Evolutionary conservation across 768 basidiomycete genomes (phyloP).

Genomic region (Phanerochaete sordida): DNA sequence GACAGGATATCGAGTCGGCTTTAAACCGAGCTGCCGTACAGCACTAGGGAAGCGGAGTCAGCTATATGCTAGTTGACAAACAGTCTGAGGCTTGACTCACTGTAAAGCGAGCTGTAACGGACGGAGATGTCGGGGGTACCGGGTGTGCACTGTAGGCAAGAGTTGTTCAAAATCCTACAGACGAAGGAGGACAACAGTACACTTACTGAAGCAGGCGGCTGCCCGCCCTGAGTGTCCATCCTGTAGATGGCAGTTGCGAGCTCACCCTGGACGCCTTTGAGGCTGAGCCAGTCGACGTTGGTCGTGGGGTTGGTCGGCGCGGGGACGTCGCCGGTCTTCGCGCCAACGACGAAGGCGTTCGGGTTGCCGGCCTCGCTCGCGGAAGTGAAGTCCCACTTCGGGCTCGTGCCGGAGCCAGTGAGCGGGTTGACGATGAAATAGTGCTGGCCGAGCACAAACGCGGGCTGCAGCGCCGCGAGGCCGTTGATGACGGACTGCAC

Average conservation of each 20-base stretch:
- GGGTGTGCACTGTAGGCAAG: slow-evolving; percentile 21
- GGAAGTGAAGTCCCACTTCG: slow-evolving; percentile 57
- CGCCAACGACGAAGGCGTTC: slow-evolving; percentile 45
- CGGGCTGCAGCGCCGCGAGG: slow-evolving; percentile 9
- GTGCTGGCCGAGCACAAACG: slow-evolving; percentile 43
- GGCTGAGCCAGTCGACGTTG: slow-evolving; percentile 55
- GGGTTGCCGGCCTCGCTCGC: slow-evolving; percentile 37
- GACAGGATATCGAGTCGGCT: not conserved
- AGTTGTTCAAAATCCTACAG: not conserved
- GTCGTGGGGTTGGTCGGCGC: slow-evolving; percentile 34
- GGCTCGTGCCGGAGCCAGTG: slow-evolving; percentile 37
- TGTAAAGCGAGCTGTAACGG: slow-evolving; percentile 51
- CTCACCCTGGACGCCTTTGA: slow-evolving; percentile 43
- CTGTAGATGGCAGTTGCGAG: slow-evolving; percentile 52
- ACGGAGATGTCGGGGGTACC: slow-evolving; percentile 42
- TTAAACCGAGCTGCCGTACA: slow-evolving; percentile 13
- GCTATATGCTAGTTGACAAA: too few species aligned
- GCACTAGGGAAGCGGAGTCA: not conserved
- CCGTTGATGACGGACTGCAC: slow-evolving; percentile 14
- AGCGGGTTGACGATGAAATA: slow-evolving; percentile 51
- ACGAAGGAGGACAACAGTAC: not conserved
- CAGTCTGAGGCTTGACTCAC: slow-evolving; percentile 29
- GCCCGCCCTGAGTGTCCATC: slow-evolving; percentile 49
- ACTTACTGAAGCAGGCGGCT: slow-evolving; percentile 47
- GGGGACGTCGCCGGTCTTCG: slow-evolving; percentile 37